Evolutionary conservation across 306 rosid genomes (phyloP).

Genomic region (Gillenia trifoliata): DNA sequence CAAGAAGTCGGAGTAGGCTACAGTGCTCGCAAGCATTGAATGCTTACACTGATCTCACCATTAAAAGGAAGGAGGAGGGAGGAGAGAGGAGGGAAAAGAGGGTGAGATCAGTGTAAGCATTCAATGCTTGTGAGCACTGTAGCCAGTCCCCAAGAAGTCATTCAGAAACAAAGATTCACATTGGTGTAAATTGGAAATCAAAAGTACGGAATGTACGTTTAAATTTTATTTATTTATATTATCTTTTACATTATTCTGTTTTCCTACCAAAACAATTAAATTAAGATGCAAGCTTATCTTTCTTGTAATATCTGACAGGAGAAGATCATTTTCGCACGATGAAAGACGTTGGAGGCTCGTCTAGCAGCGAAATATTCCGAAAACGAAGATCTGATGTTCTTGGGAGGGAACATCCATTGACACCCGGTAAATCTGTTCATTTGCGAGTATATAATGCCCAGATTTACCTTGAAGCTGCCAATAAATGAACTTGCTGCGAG

Average conservation of each 20-base stretch:
- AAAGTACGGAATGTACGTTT: background rate
- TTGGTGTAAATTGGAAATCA: background rate
- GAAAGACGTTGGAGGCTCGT: background rate
- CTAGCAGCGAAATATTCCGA: background rate
- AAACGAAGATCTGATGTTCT: background rate
- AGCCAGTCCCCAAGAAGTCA: no score
- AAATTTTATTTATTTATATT: background rate
- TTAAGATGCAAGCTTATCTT: background rate
- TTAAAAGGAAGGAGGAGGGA: no score
- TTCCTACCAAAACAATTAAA: background rate
- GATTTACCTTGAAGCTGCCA: no score
- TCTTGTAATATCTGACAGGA: background rate
- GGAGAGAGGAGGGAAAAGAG: no score
- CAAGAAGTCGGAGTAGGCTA: no score
- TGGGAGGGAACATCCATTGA: background rate
- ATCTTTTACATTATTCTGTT: no score
- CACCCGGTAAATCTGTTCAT: conserved; percentile 6
- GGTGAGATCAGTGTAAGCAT: no score
- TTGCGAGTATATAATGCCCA: no score
- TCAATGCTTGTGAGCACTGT: no score
- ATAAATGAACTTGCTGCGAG: no score
- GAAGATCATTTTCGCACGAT: background rate
- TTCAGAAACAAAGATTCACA: background rate
- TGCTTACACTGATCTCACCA: no score
- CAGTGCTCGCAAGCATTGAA: no score